A percentile compares a stretch with the other conserved stretches of the same genome.
Evolutionary conservation across 345 rosid genomes (phyloP).

Genomic region (Lagerstroemia speciosa): DNA sequence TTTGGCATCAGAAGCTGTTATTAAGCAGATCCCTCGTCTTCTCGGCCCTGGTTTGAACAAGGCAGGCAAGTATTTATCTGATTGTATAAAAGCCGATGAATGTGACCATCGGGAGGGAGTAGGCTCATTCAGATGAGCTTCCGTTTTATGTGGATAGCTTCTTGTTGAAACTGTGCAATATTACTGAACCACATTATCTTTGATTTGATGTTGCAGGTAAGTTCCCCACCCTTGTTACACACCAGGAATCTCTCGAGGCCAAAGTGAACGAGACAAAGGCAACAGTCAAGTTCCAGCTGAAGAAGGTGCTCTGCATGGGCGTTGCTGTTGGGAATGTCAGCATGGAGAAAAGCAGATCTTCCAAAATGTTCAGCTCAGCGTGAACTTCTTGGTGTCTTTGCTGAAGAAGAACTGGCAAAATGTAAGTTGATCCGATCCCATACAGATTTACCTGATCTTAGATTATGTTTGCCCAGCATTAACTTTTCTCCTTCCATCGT

Average conservation of each 20-base stretch:
- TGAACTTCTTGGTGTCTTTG: constrained; percentile 69
- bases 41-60: constrained; percentile 85
- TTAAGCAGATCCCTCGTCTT: constrained; percentile 81
- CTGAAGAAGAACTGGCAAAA: constrained; percentile 85
- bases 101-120: neutral
- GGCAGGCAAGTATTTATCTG: constrained; percentile 50
- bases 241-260: constrained; percentile 64
- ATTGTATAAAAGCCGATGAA: neutral
- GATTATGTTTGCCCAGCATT: no score
- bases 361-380: constrained; percentile 79
- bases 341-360: constrained; percentile 78
- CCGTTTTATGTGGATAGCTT: no score
- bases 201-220: constrained; percentile 39
- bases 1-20: constrained; percentile 73
- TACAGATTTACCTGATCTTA: neutral
- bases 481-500: no score
- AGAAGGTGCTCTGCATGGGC: constrained; percentile 83
- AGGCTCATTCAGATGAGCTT: neutral
- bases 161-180: no score
- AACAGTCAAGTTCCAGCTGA: constrained; percentile 66
- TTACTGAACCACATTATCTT: neutral
- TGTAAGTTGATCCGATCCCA: constrained; percentile 25
- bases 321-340: constrained; percentile 59
- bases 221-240: constrained; percentile 69
- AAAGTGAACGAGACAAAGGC: constrained; percentile 79